phyloP scores from a whole-genome alignment of 495 filamentous ascomycete species.

The Podospora fimiseda region DNA sequence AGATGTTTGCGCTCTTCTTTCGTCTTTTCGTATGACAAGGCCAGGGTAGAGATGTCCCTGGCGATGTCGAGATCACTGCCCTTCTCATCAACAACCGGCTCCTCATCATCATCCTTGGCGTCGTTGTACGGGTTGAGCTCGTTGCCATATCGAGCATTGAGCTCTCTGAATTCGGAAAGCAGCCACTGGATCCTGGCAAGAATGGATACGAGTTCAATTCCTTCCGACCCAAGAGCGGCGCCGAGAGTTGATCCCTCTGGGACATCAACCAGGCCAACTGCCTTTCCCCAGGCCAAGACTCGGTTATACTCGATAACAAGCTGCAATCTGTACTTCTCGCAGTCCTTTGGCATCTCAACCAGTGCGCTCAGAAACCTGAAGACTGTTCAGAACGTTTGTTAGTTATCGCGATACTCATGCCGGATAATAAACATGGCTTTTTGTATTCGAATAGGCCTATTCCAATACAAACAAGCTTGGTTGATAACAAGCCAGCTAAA shows the following conservation, averaged over 20 bases:
- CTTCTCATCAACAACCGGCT: conserved; percentile 1
- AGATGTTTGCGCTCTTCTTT: conserved; percentile 15
- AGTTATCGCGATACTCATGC: too few species aligned
- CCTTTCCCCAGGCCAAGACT: conserved; percentile 29
- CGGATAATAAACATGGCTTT: too few species aligned
- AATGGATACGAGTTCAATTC: conserved; percentile 25
- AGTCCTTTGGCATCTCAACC: conserved; percentile 29
- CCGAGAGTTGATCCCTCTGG: conserved; percentile 21
- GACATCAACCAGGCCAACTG: conserved; percentile 26
- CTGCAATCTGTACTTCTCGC: conserved; percentile 27
- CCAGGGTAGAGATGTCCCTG: conserved; percentile 23
- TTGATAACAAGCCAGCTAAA: too few species aligned
- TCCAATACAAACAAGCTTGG: too few species aligned
- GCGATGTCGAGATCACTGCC: conserved; percentile 17
- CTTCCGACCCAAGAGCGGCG: conserved; percentile 18
- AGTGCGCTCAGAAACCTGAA: conserved; percentile 29
- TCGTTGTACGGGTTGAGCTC: conserved; percentile 14
- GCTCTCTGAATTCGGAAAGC: conserved; percentile 25
- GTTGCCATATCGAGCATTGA: conserved; percentile 28
- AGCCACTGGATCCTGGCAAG: conserved; percentile 28
- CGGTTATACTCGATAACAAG: conserved; percentile 33
- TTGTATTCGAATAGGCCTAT: too few species aligned
- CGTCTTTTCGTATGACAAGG: conserved; percentile 25
- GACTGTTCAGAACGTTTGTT: conserved; percentile 5
- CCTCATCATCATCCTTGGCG: background rate